Conservation (phyloP, 2,329 filamentous ascomycete species). For the Dendryphion nanum region DNA sequence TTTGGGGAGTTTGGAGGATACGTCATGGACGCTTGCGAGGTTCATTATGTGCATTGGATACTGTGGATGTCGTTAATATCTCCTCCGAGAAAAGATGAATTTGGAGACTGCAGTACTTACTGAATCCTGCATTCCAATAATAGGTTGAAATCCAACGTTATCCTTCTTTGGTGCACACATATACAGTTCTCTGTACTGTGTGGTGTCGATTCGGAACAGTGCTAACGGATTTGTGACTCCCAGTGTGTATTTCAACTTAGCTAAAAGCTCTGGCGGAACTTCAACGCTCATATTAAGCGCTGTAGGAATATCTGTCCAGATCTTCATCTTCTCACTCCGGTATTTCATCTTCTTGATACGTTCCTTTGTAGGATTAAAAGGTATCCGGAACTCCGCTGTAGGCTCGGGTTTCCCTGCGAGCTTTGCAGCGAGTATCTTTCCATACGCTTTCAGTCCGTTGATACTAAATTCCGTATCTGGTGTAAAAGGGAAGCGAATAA, state of each 20-base stretch:
- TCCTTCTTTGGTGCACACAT: slow-evolving; percentile 59
- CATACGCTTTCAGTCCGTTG: slow-evolving; percentile 31
- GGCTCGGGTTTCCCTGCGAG: slow-evolving; percentile 48
- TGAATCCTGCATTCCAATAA: slow-evolving; percentile 68
- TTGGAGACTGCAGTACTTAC: slow-evolving; percentile 55
- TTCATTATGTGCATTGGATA: slow-evolving; percentile 71
- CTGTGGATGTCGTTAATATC: slow-evolving; percentile 35
- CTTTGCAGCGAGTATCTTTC: slow-evolving; percentile 33
- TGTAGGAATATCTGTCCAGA: slow-evolving; percentile 61
- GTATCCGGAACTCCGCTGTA: slow-evolving; percentile 65
- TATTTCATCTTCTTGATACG: slow-evolving; percentile 62
- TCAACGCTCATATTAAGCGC: slow-evolving; percentile 47
- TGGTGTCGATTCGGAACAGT: slow-evolving; percentile 66
- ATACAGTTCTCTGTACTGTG: slow-evolving; percentile 57
- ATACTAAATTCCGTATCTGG: slow-evolving; percentile 34
- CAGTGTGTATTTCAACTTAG: slow-evolving; percentile 63
- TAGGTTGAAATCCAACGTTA: slow-evolving; percentile 62
- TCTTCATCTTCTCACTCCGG: slow-evolving; percentile 57
- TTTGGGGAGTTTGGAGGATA: slow-evolving; percentile 58
- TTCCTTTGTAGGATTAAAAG: slow-evolving; percentile 59
- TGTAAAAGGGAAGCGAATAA: slow-evolving; percentile 63
- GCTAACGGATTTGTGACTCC: slow-evolving; percentile 65
- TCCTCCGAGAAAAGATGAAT: not conserved
- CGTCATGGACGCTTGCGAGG: slow-evolving; percentile 61
- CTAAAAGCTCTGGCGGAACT: slow-evolving; percentile 55